A percentile compares a stretch with the other conserved stretches of the same genome.
Evolutionary conservation across 768 basidiomycete species (phyloP).

Genomic region (Tylopilus vinaceipallidus): DNA sequence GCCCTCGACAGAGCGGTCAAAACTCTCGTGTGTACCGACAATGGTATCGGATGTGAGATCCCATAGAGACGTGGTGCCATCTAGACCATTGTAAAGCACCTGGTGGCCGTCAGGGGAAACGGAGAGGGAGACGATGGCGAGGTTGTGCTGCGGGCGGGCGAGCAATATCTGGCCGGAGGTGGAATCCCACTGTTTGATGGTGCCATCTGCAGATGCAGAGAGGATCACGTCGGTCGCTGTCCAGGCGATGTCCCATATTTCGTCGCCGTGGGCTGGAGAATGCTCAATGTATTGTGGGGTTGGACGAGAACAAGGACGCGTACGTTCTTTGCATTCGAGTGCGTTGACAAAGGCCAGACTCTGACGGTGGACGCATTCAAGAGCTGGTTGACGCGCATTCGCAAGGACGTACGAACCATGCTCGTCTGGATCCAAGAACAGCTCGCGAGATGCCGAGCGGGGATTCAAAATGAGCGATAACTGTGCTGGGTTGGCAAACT

Average conservation of each 20-base stretch:
- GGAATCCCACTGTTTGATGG: conserved; percentile 70
- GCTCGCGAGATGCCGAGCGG: conserved; percentile 52
- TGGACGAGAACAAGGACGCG: conserved; percentile 13
- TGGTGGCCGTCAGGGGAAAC: conserved; percentile 60
- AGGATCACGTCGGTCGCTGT: conserved; percentile 61
- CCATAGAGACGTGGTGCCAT: conserved; percentile 78
- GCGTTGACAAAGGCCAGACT: conserved; percentile 74
- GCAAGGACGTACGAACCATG: conserved; percentile 29
- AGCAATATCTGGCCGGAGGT: conserved; percentile 60
- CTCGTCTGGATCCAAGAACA: background rate
- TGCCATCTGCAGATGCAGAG: conserved; percentile 77
- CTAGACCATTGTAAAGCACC: conserved; percentile 79
- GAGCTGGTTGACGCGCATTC: background rate
- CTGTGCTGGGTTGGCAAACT: conserved; percentile 39
- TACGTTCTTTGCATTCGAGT: conserved; percentile 78
- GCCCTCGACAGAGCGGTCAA: conserved; percentile 50
- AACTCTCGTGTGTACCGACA: conserved; percentile 72
- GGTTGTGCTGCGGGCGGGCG: conserved; percentile 70
- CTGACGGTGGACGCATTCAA: conserved; percentile 36
- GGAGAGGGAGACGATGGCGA: conserved; percentile 82
- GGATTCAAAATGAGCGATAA: conserved; percentile 41
- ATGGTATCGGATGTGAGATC: conserved; percentile 63
- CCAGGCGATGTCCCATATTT: conserved; percentile 79
- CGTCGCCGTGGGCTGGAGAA: conserved; percentile 67
- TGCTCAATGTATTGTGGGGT: conserved; percentile 10